Conservation (phyloP, 768 basidiomycete species). For the Russula sp. region DNA sequence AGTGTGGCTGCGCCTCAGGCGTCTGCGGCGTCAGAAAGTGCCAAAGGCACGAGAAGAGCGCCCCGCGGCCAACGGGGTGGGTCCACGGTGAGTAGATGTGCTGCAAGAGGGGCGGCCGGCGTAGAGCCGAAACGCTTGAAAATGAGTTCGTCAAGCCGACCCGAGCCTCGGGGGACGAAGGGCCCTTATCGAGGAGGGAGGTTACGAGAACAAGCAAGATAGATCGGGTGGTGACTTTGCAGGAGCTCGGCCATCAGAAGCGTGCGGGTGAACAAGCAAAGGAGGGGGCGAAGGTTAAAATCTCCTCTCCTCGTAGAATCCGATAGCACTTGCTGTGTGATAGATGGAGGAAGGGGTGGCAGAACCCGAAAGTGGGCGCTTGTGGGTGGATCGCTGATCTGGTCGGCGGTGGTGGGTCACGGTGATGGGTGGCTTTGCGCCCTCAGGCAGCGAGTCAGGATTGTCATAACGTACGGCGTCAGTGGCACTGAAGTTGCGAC, state of each 20-base stretch:
- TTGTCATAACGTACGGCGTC: no score
- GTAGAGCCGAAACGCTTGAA: neutral
- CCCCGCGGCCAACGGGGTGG: neutral
- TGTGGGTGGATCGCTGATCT: neutral
- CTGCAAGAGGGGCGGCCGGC: neutral
- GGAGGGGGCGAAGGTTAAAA: neutral
- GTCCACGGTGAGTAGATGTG: neutral
- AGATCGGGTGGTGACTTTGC: neutral
- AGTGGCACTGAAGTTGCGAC: slow-evolving; percentile 71
- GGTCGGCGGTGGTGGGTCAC: neutral
- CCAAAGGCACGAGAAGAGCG: neutral
- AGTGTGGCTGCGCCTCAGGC: neutral
- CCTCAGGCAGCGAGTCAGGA: neutral
- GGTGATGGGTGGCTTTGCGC: neutral
- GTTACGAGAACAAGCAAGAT: neutral
- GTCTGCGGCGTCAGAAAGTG: neutral
- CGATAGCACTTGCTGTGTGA: neutral
- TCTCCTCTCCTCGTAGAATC: neutral
- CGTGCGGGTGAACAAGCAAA: neutral
- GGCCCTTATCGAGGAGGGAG: neutral
- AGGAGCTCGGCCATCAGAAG: neutral
- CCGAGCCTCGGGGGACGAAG: slow-evolving; percentile 2
- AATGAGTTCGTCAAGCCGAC: neutral
- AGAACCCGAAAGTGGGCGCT: neutral
- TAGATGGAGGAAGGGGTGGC: neutral